phyloP scores from a whole-genome alignment of 345 rosid species.

The Populus euphratica region DNA sequence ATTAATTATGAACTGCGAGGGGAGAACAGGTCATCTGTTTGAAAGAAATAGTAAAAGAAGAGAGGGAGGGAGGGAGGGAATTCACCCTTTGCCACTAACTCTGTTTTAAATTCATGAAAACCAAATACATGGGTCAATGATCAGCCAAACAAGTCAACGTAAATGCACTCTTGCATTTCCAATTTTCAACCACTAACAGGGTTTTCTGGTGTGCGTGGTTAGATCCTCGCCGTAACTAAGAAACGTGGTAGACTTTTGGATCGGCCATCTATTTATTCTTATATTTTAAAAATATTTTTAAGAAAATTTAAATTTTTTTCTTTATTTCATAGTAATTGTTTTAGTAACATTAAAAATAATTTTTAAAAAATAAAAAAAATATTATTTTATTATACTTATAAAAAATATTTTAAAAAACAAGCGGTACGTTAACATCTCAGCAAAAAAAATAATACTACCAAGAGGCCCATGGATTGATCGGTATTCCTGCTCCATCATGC shows the following conservation, averaged over 20 bases:
- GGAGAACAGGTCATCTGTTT: background rate
- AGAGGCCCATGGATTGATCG: background rate
- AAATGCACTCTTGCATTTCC: background rate
- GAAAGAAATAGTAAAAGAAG: background rate
- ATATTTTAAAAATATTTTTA: no score
- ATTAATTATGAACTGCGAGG: background rate
- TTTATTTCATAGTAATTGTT: no score
- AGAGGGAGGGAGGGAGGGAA: background rate
- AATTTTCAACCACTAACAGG: background rate
- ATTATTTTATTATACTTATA: no score
- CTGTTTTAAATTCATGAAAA: conserved; percentile 3
- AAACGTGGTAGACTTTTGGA: background rate
- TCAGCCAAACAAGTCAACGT: background rate
- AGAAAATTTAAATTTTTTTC: no score
- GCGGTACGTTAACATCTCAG: no score
- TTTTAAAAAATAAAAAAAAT: no score
- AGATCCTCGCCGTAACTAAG: background rate
- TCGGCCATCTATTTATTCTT: accelerated
- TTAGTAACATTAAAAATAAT: no score
- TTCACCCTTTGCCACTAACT: conserved; percentile 4
- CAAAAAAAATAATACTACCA: background rate
- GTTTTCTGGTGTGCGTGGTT: background rate
- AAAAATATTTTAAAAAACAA: no score
- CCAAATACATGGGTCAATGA: background rate
- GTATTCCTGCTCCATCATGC: background rate